Percentiles rank a stretch among this genome's conserved stretches.
Conservation (phyloP, 73 alveolate species). For the Uronychia setigera region DNA sequence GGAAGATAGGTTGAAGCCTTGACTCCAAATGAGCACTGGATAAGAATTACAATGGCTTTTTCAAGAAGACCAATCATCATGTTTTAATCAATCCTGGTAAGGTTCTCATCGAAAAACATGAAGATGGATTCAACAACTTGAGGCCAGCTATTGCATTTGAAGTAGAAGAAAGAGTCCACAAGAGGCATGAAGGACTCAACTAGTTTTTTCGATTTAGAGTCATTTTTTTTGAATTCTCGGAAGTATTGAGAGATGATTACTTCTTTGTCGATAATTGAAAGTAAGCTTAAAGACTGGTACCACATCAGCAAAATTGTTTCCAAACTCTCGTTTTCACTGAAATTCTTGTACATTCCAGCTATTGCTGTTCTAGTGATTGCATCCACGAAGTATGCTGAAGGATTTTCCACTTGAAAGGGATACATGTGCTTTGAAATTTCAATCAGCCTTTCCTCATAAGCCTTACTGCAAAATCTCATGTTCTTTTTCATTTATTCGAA, state of each 20-base stretch:
- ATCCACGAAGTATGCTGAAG: neutral
- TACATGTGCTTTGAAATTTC: neutral
- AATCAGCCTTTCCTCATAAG: neutral
- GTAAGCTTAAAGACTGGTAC: neutral
- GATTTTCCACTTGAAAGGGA: neutral
- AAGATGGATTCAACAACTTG: neutral
- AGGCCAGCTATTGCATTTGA: neutral
- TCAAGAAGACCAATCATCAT: neutral
- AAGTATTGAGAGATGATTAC: neutral
- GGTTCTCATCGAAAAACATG: neutral
- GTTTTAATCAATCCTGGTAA: neutral
- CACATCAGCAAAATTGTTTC: neutral
- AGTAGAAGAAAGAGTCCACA: neutral
- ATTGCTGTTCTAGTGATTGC: neutral
- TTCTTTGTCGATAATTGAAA: neutral
- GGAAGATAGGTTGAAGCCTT: neutral
- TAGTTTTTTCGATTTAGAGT: neutral
- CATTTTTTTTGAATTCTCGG: neutral
- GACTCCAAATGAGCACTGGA: neutral
- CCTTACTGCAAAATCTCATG: neutral
- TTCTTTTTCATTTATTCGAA: neutral
- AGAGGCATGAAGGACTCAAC: neutral
- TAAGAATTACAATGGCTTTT: neutral
- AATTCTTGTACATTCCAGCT: neutral
- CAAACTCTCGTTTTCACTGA: neutral